Evolutionary conservation across 805 yeast species (phyloP).

Genomic region (Hanseniaspora valbyensis): DNA sequence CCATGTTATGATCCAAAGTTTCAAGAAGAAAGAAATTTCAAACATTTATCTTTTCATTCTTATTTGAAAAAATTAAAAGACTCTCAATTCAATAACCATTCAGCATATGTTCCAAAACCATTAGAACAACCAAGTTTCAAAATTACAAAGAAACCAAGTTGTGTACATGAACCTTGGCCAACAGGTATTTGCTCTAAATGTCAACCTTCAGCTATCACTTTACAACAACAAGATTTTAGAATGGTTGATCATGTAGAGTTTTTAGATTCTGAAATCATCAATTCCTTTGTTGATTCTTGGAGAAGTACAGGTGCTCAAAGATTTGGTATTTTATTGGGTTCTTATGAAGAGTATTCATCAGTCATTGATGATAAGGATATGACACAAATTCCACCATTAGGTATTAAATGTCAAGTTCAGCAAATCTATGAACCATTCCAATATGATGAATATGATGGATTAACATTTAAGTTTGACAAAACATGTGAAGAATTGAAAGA

Average conservation of each 20-base stretch:
- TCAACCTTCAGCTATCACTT: slow-evolving; percentile 89
- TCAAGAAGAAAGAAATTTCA: slow-evolving; percentile 62
- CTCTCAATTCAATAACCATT: slow-evolving; percentile 37
- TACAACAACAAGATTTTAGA: slow-evolving; percentile 79
- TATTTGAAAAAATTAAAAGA: slow-evolving; percentile 64
- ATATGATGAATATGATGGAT: slow-evolving; percentile 72
- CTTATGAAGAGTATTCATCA: slow-evolving; percentile 56
- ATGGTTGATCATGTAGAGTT: slow-evolving; percentile 98
- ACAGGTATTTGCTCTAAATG: slow-evolving; percentile 89
- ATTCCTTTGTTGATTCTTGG: slow-evolving; percentile 85
- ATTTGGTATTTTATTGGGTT: slow-evolving; percentile 74
- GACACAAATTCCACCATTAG: slow-evolving; percentile 55
- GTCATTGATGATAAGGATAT: slow-evolving; percentile 8
- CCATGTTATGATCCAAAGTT: slow-evolving; percentile 89
- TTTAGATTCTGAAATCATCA: slow-evolving; percentile 58
- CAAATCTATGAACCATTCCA: slow-evolving; percentile 93
- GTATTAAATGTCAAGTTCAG: slow-evolving; percentile 86
- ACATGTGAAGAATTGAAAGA: slow-evolving; percentile 29
- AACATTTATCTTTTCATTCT: slow-evolving; percentile 82
- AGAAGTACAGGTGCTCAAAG: slow-evolving; percentile 79
- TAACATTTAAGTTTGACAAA: slow-evolving; percentile 50
- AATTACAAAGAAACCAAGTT: slow-evolving; percentile 42
- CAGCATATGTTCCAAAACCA: slow-evolving; percentile 72
- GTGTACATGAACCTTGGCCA: slow-evolving; percentile 89
- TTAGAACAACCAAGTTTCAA: slow-evolving; percentile 57